Conservation (phyloP, 208 protist genomes). For the Blechomonas ayalai region DNA sequence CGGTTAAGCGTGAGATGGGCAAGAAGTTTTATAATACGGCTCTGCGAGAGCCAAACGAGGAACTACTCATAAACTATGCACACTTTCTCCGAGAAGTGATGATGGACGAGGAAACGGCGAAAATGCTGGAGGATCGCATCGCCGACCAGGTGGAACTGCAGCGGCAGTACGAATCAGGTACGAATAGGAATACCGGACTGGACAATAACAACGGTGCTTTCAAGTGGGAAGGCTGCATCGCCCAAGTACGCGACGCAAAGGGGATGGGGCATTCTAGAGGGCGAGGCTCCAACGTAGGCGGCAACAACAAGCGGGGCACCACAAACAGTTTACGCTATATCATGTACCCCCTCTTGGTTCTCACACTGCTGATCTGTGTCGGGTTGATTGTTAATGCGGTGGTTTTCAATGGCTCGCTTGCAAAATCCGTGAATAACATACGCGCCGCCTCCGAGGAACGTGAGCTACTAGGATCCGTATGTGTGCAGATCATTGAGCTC, state of each 20-base stretch:
- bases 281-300: background rate
- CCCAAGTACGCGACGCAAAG: background rate
- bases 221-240: background rate
- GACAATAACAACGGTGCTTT: background rate
- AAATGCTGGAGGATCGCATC: conserved; percentile 7
- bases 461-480: too few relatives aligned
- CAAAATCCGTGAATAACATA: conserved; percentile 2
- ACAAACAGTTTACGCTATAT: conserved; percentile 3
- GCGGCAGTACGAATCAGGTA: conserved; percentile 2
- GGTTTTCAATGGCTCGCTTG: background rate
- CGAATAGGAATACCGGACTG: background rate
- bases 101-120: conserved; percentile 7
- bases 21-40: conserved; percentile 6
- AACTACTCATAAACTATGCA: conserved; percentile 9
- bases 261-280: conserved; percentile 2
- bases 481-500: too few relatives aligned
- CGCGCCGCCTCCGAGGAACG: background rate
- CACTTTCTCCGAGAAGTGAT: conserved; percentile 12
- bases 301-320: background rate
- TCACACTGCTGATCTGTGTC: background rate
- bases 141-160: conserved; percentile 8
- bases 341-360: conserved; percentile 3
- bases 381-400: conserved; percentile 1
- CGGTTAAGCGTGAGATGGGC: conserved; percentile 9
- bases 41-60: conserved; percentile 4